Conservation (phyloP, 2,329 filamentous ascomycete species). For the Ophiosphaerella korrae region DNA sequence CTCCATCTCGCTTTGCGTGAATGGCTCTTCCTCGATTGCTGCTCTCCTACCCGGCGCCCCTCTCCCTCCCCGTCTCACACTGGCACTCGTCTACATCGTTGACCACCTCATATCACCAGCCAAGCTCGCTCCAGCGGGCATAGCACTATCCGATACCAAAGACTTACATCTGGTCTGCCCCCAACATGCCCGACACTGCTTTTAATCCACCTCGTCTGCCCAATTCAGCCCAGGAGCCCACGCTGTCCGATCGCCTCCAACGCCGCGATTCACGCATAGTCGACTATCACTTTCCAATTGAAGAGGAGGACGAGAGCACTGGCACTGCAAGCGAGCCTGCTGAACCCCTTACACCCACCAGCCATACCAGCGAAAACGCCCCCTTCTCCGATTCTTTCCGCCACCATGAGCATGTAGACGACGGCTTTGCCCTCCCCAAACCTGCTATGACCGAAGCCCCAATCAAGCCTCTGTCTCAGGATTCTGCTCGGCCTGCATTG, state of each 20-base stretch:
- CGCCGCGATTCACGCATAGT: conserved; percentile 35
- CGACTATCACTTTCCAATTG: conserved; percentile 38
- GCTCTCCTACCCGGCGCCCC: conserved; percentile 19
- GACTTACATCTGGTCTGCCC: too few relatives aligned
- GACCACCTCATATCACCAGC: conserved; percentile 36
- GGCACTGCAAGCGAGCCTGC: conserved; percentile 46
- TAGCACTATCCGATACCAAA: conserved; percentile 17
- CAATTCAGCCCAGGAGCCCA: conserved; percentile 26
- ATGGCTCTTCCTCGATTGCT: conserved; percentile 40
- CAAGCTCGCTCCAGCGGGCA: conserved; percentile 43
- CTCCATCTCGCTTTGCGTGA: conserved; percentile 24
- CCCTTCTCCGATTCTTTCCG: conserved; percentile 37
- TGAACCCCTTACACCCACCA: conserved; percentile 48
- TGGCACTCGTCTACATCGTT: conserved; percentile 26
- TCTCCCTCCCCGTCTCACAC: conserved; percentile 25
- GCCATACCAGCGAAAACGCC: conserved; percentile 39
- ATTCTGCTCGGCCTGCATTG: background rate
- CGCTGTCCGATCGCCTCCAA: conserved; percentile 24
- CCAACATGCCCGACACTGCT: conserved; percentile 32
- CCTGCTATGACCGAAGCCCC: conserved; percentile 9
- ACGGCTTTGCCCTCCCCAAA: conserved; percentile 22
- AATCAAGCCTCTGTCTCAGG: conserved; percentile 7
- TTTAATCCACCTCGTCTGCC: conserved; percentile 20
- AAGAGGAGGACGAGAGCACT: conserved; percentile 48
- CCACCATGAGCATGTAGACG: conserved; percentile 31